These are phyloP conservation scores for Scedosporium boydii DNA, from an alignment of 2,329 filamentous ascomycete species.

Conservation along the genomic window DNA sequence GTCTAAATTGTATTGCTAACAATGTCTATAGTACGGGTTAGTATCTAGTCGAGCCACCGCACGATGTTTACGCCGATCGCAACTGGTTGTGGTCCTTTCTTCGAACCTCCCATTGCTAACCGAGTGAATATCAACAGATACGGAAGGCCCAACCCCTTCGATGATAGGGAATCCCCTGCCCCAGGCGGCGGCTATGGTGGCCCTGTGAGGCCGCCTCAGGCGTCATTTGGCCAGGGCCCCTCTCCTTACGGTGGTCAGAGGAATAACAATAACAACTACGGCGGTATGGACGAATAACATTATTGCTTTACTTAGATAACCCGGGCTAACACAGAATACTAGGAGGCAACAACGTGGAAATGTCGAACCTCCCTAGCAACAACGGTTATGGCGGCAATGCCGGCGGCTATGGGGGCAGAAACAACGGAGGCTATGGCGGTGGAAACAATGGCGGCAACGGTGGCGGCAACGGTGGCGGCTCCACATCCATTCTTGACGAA, in stretches of 20 bases:
- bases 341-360: conserved; percentile 12
- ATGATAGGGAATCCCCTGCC: conserved; percentile 34
- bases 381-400: neutral
- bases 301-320: conserved; percentile 1
- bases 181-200: conserved; percentile 26
- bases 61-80: neutral
- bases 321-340: conserved; percentile 7
- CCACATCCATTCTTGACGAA: conserved; percentile 75
- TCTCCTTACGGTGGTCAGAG: conserved; percentile 15
- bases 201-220: conserved; percentile 17
- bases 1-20: neutral
- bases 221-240: conserved; percentile 19
- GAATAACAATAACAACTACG: conserved; percentile 25
- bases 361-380: conserved; percentile 10
- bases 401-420: neutral
- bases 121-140: conserved; percentile 33
- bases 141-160: conserved; percentile 48
- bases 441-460: conserved; percentile 25
- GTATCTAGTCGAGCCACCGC: conserved; percentile 17
- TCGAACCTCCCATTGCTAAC: conserved; percentile 5
- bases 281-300: conserved; percentile 17
- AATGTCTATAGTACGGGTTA: conserved; percentile 41
- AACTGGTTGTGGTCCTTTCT: neutral
- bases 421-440: conserved; percentile 15
- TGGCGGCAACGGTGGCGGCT: conserved; percentile 34